A percentile compares a stretch with the other conserved stretches of the same genome.
Conservation (phyloP, 78 protist genomes). For the Capsaspora owczarzaki region DNA sequence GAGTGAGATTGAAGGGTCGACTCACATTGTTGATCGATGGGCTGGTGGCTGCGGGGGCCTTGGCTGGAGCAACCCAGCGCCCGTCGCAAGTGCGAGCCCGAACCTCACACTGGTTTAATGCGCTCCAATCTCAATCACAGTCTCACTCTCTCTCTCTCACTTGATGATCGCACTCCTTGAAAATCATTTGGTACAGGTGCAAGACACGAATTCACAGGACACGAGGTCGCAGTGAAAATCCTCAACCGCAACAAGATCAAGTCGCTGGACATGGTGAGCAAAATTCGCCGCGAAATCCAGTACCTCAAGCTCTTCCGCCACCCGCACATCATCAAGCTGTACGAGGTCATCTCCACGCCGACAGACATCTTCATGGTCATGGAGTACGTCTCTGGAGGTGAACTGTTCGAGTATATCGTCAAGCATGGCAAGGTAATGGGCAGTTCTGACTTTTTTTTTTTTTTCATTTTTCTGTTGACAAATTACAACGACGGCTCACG, state of each 20-base stretch:
- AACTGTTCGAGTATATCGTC: constrained; percentile 97
- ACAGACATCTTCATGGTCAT: constrained; percentile 91
- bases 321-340: constrained; percentile 95
- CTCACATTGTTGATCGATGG: too few species aligned
- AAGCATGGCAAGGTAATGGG: constrained; percentile 68
- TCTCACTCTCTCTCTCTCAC: too few species aligned
- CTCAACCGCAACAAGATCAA: constrained; percentile 82
- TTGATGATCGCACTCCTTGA: too few species aligned
- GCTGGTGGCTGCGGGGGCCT: too few species aligned
- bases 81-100: too few species aligned
- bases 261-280: constrained; percentile 81
- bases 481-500: background rate
- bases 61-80: too few species aligned
- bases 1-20: too few species aligned
- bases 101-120: too few species aligned
- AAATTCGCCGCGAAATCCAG: constrained; percentile 92
- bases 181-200: constrained; percentile 66
- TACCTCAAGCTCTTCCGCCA: constrained; percentile 91
- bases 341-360: constrained; percentile 83
- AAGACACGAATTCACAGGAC: constrained; percentile 65
- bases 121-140: too few species aligned
- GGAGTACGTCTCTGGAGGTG: constrained; percentile 96
- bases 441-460: background rate
- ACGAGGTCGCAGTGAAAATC: constrained; percentile 93
- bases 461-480: background rate